Base-by-base conservation (phyloP, 2,329 filamentous ascomycete species). In the Venturia oleaginea region DNA sequence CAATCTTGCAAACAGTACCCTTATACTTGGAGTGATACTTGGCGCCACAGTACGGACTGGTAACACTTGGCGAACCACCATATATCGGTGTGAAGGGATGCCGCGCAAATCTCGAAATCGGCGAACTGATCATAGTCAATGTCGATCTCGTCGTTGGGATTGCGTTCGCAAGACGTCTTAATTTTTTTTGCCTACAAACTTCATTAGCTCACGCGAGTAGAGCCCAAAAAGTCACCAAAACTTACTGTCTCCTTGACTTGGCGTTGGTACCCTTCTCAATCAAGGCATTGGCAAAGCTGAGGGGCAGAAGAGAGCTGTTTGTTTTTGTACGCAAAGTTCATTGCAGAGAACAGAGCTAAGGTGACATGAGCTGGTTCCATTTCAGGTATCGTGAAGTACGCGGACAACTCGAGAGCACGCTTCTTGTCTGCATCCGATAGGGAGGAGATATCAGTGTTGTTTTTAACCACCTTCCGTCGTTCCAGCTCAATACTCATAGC, bases 361-460 rank as follows among this genome's bases (percentile, higher is more conserved):
- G 96, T 93, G 68, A 90, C 85, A 75, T 99, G 94, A 37, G 92
- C 87, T 40, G 96, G 90, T 76, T 97, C 93, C 59, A 99, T 88
- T 76, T 95, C 95, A 46, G 94, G 93, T 65, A 97, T 93, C 1
- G 94, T 99, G 77, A 99, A 99, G 81, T 97, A 97, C n/a, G 93
- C 93, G 3, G 92, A 93, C 54, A 99, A 81, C 76, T 97, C 94
- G 22, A 99, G 82, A 70, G 87, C 92, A 67, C 91, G 86, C 83
- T 97, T 97, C 72, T 88, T 86, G 67, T 85, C 80, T 6, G 88
- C 85, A 64, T 90, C 87, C 66, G 77, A 73, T 43, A 80, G 75
- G n/a, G 72, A 70, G 60, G 77, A 78, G 24, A 81, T 72, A 66
- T 81, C 79, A 22, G 75, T 75, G 17, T 76, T 75, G 61, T 74